These are phyloP conservation scores for Pseudomassariella vexata DNA, from an alignment of 2,329 filamentous ascomycete genomes.

Conservation along the genomic window DNA sequence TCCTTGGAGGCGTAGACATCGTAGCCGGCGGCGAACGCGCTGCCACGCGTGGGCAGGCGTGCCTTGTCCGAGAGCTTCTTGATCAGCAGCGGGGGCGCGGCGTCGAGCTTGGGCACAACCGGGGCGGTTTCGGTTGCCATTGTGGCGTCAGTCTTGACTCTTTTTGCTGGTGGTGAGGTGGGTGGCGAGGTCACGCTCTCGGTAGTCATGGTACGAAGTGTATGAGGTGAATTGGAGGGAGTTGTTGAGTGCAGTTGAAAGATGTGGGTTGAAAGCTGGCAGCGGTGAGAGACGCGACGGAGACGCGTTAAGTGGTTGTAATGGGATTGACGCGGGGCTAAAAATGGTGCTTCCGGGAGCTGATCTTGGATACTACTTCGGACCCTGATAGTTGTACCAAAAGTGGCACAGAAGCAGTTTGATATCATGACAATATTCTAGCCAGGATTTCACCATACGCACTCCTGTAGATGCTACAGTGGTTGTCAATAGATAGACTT, in stretches of 20 bases:
- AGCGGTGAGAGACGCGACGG: constrained; percentile 5
- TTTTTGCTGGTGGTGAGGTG: constrained; percentile 72
- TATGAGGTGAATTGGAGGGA: neutral
- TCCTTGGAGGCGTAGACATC: constrained; percentile 80
- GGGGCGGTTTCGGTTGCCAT: constrained; percentile 14
- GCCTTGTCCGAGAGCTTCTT: constrained; percentile 81
- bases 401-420: too few species aligned
- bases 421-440: too few species aligned
- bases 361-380: too few species aligned
- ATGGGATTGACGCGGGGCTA: too few species aligned
- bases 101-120: constrained; percentile 28
- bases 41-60: constrained; percentile 81
- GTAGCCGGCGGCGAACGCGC: constrained; percentile 85
- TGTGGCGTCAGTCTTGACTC: constrained; percentile 55
- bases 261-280: neutral
- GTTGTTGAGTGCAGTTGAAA: too few species aligned
- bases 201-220: constrained; percentile 4
- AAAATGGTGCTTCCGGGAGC: too few species aligned
- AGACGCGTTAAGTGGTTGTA: constrained; percentile 5
- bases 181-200: constrained; percentile 46
- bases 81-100: constrained; percentile 64
- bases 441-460: too few species aligned
- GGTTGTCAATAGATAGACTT: too few species aligned
- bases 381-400: too few species aligned
- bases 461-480: too few species aligned